A percentile compares a stretch with the other conserved stretches of the same genome.
Conservation (phyloP, 305 asterid species). For the Solanum aculeatissimum region DNA sequence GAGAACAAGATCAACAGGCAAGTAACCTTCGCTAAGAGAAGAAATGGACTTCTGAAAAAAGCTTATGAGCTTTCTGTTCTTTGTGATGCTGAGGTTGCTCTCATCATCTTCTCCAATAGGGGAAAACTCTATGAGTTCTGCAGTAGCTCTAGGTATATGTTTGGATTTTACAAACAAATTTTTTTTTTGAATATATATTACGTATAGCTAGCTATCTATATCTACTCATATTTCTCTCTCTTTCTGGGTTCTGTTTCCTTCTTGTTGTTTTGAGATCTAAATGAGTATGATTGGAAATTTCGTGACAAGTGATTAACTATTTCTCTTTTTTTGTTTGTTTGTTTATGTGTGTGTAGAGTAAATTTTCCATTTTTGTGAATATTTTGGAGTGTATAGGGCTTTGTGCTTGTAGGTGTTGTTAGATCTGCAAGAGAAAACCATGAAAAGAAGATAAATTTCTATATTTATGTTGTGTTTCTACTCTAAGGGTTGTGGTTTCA, state of each 20-base stretch:
- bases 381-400: constrained; percentile 55
- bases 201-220: not conserved
- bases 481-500: not conserved
- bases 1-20: constrained; percentile 98
- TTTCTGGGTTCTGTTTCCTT: not conserved
- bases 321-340: not conserved
- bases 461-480: constrained; percentile 21
- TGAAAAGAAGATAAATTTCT: constrained; percentile 34
- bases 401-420: constrained; percentile 61
- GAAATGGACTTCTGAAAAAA: constrained; percentile 94
- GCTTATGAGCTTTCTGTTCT: constrained; percentile 96
- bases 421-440: constrained; percentile 46
- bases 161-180: not conserved
- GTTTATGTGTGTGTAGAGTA: constrained; percentile 13
- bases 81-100: constrained; percentile 90
- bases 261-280: constrained; percentile 10
- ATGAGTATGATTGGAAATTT: not conserved
- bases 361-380: constrained; percentile 73
- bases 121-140: constrained; percentile 99
- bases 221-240: not conserved
- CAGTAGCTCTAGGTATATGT: constrained; percentile 92
- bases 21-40: constrained; percentile 90
- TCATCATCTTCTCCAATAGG: constrained; percentile 99
- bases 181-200: not conserved
- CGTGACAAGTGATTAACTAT: not conserved